Evolutionary conservation across 441 rosid genomes (phyloP).

Genomic region (Syzygium syzygioides): DNA sequence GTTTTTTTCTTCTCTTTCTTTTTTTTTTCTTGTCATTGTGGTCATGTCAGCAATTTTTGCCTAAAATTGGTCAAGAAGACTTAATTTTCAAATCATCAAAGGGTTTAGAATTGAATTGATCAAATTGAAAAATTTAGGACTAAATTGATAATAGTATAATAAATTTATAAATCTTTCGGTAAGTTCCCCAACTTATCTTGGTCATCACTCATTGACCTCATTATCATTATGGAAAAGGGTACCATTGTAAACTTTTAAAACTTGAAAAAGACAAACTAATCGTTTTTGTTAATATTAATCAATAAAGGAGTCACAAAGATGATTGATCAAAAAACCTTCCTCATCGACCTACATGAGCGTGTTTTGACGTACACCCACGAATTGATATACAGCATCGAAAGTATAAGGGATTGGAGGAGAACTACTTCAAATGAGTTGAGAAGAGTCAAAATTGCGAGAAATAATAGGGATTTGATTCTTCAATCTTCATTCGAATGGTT

Average conservation of each 20-base stretch:
- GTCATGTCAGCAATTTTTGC: no score
- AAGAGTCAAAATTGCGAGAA: not conserved
- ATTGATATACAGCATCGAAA: not conserved
- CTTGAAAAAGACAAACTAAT: not conserved
- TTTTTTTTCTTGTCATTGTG: no score
- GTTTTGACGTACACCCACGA: not conserved
- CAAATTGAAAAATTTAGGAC: not conserved
- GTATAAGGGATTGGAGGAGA: not conserved
- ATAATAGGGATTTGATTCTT: not conserved
- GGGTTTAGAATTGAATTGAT: not conserved
- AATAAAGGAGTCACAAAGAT: not conserved
- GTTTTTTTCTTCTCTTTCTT: no score
- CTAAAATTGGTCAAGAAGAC: fast-evolving
- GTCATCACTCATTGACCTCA: not conserved
- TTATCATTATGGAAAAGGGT: not conserved
- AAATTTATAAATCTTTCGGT: not conserved
- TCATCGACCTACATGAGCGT: not conserved
- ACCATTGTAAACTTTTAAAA: not conserved
- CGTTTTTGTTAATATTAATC: not conserved
- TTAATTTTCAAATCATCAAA: not conserved
- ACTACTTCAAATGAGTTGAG: not conserved
- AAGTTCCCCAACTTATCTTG: no score
- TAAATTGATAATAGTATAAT: fast-evolving
- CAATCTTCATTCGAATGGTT: not conserved
- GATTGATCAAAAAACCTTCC: not conserved